These are phyloP conservation scores for Aurifilum marmelostoma DNA, from an alignment of 2,329 filamentous ascomycete species.

Conservation along the genomic window DNA sequence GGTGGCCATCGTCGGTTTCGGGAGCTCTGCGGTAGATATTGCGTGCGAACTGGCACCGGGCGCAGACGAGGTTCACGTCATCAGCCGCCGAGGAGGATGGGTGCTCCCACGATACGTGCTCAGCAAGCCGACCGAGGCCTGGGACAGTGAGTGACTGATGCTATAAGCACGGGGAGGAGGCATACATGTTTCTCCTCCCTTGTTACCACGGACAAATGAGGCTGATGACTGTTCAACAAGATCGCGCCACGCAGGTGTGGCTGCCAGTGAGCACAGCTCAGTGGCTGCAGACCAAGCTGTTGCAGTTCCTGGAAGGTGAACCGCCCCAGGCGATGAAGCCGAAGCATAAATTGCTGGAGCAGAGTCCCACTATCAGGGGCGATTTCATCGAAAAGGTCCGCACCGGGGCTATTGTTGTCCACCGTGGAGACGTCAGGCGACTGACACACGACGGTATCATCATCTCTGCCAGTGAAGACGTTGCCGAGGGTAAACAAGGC, in stretches of 20 bases:
- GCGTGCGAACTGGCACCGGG: constrained; percentile 41
- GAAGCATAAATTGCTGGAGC: constrained; percentile 40
- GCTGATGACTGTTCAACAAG: constrained; percentile 30
- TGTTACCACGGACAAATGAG: neutral
- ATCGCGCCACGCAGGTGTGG: constrained; percentile 38
- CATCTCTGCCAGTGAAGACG: constrained; percentile 30
- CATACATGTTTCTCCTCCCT: neutral
- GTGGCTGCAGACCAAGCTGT: constrained; percentile 38
- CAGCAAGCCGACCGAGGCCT: constrained; percentile 41
- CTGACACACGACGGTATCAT: constrained; percentile 37
- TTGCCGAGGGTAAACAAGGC: constrained; percentile 29
- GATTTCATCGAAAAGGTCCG: constrained; percentile 41
- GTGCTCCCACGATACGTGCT: constrained; percentile 43
- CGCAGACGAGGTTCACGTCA: constrained; percentile 41
- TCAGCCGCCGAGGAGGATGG: constrained; percentile 44
- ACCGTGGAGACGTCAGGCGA: constrained; percentile 37
- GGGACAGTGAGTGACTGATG: constrained; percentile 37
- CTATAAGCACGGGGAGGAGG: no score
- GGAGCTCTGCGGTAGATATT: constrained; percentile 45
- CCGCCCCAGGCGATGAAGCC: constrained; percentile 39
- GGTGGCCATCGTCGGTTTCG: constrained; percentile 43
- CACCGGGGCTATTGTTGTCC: constrained; percentile 38
- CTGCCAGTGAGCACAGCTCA: constrained; percentile 35
- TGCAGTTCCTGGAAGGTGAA: constrained; percentile 38
- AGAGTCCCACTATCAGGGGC: constrained; percentile 40